Conservation (phyloP, 1,284 basidiomycete genomes). For the Sutorius eximius region DNA sequence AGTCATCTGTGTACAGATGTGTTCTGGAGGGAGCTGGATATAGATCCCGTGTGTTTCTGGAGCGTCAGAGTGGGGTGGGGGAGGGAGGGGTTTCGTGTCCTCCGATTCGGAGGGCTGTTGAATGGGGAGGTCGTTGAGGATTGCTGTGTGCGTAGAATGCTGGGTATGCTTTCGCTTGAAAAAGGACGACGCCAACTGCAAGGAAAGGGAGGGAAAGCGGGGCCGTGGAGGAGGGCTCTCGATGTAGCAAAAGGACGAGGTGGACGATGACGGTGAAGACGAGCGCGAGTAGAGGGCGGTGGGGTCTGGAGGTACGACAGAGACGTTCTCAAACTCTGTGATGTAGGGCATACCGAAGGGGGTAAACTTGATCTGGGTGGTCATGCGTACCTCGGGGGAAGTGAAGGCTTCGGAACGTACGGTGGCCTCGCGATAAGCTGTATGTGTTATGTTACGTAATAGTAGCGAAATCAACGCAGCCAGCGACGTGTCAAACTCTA, state of each 20-base stretch:
- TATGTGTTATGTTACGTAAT: constrained; percentile 12
- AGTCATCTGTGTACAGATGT: constrained; percentile 4
- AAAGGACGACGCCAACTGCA: constrained; percentile 21
- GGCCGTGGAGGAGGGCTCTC: constrained; percentile 15
- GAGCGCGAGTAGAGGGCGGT: too few relatives aligned
- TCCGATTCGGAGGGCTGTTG: constrained; percentile 3
- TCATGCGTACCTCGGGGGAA: constrained; percentile 19
- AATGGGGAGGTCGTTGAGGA: not conserved
- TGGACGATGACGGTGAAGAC: constrained; percentile 16
- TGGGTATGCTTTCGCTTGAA: constrained; percentile 25
- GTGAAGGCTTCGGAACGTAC: too few relatives aligned
- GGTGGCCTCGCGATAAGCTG: constrained; percentile 15
- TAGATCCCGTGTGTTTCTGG: constrained; percentile 35
- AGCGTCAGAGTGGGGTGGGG: constrained; percentile 5
- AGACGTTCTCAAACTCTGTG: constrained; percentile 45
- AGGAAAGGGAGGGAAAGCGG: constrained; percentile 17
- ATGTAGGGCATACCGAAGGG: constrained; percentile 41
- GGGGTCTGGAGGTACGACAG: constrained; percentile 30
- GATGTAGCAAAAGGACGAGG: constrained; percentile 31
- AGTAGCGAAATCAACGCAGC: not conserved
- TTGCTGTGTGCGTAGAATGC: not conserved
- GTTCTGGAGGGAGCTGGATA: constrained; percentile 37
- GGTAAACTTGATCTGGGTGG: constrained; percentile 42
- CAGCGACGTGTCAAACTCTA: not conserved
- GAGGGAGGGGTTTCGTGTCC: constrained; percentile 22